Base-by-base conservation (phyloP, 2,329 filamentous ascomycete species). In the Aspergillus sp. region DNA sequence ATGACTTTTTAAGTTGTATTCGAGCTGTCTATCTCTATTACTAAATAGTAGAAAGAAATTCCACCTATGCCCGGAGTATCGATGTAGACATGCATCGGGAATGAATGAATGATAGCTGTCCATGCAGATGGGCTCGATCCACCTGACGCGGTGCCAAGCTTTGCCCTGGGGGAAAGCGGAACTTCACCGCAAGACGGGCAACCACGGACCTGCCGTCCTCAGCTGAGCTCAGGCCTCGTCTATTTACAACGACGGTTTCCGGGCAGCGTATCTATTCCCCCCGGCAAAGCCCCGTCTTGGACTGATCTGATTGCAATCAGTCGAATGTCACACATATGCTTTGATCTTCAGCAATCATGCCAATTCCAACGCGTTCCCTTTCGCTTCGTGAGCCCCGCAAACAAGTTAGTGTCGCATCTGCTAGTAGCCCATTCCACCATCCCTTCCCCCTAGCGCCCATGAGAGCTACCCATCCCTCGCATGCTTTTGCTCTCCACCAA, bases 341-440 rank as follows among this genome's bases (percentile, higher is more conserved):
- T 15, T 57, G 36, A 30, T 25, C 27, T 32, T 30, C n/a, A 42
- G 54, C 30, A 50, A 68, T n/a, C 54, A 78, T 78, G 76, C 74
- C 76, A 49, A 76, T 77, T 44, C 76, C 76, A 17, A 77, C 74
- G 32, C 74, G 75, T 23, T 75, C 74, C 13, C 59, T 65, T 53
- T 76, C 74, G 19, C 64, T 74, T 49, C 73, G 73, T 39, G 75
- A 75, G 36, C 70, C 73, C 44, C 70, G 69, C 61, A 70, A 71
- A 63, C 68, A 72, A 62, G 73, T 70, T 44, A 70, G 70, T 68
- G 51, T 57, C 59, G 62, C 61, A 62, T 54, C 55, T 53, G 63
- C 32, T 27, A 30, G 47, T 50, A 41, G 47, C 54, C 51, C 38
- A 52, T 32, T 51, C 36, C 41, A 21, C 48, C 30, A 6, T 30